phyloP scores from a whole-genome alignment of 345 rosid species.

The Salix arbutifolia region DNA sequence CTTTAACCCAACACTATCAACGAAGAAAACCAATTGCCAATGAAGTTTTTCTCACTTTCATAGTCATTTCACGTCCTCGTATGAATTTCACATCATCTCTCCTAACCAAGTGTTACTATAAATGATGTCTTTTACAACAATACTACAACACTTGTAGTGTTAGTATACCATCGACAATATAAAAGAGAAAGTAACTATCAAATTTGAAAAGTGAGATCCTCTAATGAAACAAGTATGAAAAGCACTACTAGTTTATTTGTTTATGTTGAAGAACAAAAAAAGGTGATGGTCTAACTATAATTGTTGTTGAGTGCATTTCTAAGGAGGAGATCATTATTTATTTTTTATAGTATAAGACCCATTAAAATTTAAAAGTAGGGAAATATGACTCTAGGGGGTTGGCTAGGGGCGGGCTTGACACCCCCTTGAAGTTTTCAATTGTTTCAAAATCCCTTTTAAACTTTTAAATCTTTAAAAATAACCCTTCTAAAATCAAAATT shows the following conservation, averaged over 20 bases:
- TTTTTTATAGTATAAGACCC: not conserved
- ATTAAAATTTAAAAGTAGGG: not conserved
- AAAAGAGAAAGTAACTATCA: not conserved
- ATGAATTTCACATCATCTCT: not conserved
- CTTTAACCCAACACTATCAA: rapidly evolving
- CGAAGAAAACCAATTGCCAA: rapidly evolving
- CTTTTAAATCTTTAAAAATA: no score
- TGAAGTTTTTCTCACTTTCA: no score
- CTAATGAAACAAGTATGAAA: not conserved
- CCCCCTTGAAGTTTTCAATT: no score
- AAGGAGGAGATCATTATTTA: constrained; percentile 29
- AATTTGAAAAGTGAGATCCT: constrained; percentile 3
- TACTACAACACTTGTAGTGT: not conserved
- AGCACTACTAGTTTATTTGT: constrained; percentile 19
- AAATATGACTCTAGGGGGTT: not conserved
- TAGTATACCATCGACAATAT: not conserved
- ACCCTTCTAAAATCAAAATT: no score
- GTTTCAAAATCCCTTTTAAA: no score
- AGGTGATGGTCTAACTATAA: constrained; percentile 28
- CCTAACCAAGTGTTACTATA: not conserved
- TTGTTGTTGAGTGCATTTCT: constrained; percentile 34
- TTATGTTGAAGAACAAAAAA: constrained; percentile 7
- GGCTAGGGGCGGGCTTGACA: no score
- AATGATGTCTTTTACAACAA: not conserved
- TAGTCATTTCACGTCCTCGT: no score